Evolutionary conservation across 805 yeast genomes (phyloP), one percentile per base, ranked within the genome.

Genomic region (Hanseniaspora pseudoguilliermondii): DNA sequence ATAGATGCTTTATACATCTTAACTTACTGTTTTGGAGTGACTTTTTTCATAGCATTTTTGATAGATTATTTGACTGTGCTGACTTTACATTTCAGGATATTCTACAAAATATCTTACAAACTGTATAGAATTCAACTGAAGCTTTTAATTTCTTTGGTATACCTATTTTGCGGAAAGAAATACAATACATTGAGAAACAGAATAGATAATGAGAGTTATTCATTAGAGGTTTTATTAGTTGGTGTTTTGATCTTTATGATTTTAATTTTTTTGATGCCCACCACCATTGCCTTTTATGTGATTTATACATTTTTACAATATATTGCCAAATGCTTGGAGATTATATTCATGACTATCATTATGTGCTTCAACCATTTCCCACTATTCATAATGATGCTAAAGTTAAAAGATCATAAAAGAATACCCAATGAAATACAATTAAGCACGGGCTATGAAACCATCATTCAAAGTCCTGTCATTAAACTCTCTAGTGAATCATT

Each of bases 161-260:
- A 88, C 60, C 72, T 95, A 44, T 91, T 93, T 62, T 76, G 91
- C 56, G 99, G 99, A 0, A 85, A 84, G 67, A 89, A 90, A 67
- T 83, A 81, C 61, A 93, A 93, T 64, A 81, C 84, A 3, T 71
- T 93, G 63, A 77, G 97, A 61, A 75, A 86, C 55, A 81, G 98
- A 72, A 81, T 89, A 35, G 99, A 93, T 66, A 80, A 82, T 27
- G 81, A 89, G 59, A 80, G 84, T 65, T 91, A 86, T 66, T 91
- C 86, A 58, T 71, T 91, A 25, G 96, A 90, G 65, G 95, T 90
- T 64, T 73, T 91, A 56, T 71, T 95, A 49, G 70, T 91, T 65
- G 98, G 98, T 0, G 93, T 96, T 2, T 75, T 93, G 57, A 68
- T 91, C 18, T 93, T 93, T 69, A 87, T 91, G 49, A 80, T 90